A percentile compares a stretch with the other conserved stretches of the same genome.
phyloP scores from a whole-genome alignment of 768 basidiomycete genomes.

The Suillus plorans region DNA sequence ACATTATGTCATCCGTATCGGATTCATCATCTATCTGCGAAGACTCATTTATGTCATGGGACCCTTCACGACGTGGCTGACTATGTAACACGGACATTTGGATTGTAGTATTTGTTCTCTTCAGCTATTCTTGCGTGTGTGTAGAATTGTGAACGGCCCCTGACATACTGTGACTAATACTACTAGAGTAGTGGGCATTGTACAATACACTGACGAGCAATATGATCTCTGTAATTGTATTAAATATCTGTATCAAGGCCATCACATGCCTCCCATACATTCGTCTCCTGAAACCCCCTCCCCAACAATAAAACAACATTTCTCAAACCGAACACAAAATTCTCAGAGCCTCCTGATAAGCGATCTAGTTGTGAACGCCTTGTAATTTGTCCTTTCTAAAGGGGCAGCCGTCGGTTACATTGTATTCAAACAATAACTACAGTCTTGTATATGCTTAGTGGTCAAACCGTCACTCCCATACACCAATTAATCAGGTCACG shows the following conservation, averaged over 20 bases:
- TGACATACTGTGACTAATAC: neutral
- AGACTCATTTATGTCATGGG: conserved; percentile 65
- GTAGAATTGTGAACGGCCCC: neutral
- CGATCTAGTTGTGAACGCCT: neutral
- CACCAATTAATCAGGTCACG: no score
- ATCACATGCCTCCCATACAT: neutral
- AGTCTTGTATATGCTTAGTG: neutral
- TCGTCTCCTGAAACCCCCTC: neutral
- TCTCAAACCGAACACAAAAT: neutral
- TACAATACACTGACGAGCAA: neutral
- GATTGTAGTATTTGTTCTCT: neutral
- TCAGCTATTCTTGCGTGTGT: neutral
- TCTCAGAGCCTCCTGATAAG: conserved; percentile 1
- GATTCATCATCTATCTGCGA: conserved; percentile 42
- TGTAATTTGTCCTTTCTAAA: conserved; percentile 11
- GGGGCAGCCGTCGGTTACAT: conserved; percentile 1
- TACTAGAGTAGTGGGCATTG: neutral
- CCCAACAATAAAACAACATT: neutral
- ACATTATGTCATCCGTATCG: conserved; percentile 15
- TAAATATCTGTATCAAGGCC: neutral
- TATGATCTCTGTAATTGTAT: neutral
- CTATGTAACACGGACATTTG: no score
- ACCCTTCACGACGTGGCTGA: conserved; percentile 42
- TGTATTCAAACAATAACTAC: neutral
- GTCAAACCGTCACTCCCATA: neutral